Evolutionary conservation across 768 basidiomycete genomes (phyloP), one percentile per base, ranked within the genome.

Genomic region (Lactarius tabidus): DNA sequence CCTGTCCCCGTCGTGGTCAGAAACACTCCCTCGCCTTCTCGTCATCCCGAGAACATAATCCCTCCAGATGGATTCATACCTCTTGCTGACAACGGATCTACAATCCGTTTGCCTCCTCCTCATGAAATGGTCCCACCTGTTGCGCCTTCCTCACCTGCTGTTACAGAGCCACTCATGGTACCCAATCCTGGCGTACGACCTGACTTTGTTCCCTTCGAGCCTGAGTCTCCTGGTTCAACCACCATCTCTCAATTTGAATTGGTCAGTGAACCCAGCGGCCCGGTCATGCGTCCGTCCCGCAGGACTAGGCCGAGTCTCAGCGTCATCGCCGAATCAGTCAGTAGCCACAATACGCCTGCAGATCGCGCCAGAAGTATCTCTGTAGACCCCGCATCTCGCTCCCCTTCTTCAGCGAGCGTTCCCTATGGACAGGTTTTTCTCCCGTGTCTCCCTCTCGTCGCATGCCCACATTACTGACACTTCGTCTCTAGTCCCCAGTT

Each of bases 231-330:
- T 6, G 67, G 58, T 26, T 70, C 69, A 35, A 70, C 69, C 6
- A 70, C 67, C 33, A 70, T 70, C 48, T 70, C 69, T 9, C 67
- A 70, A 35, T 70, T 70, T 23, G 69, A 70, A 38, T 26, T 70
- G 3, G 69, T 70, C 10, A 70, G 67, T 45, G 64, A 70, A 5
- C 69, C 69, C 17, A 60, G 54, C 41, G 59, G 48, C 12, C 43
- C 69, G 35, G 15, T 39, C 28, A 57, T 51, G 33, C 67, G 67
- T 28, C 63, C 48, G 17, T 70, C 69, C n/a, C 67, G 60, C 23
- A 57, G 20, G 57, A 65, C 55, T 28, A 35, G 59, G 29, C 55
- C 53, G 15, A 65, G 64, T 39, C 67, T 70, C 38, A 65, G 63
- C 41, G 58, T 57, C 31, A 70, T 70, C 26, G 64, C 64, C 5